Conservation (phyloP, 495 filamentous ascomycete genomes). For the Neohortaea acidophila region DNA sequence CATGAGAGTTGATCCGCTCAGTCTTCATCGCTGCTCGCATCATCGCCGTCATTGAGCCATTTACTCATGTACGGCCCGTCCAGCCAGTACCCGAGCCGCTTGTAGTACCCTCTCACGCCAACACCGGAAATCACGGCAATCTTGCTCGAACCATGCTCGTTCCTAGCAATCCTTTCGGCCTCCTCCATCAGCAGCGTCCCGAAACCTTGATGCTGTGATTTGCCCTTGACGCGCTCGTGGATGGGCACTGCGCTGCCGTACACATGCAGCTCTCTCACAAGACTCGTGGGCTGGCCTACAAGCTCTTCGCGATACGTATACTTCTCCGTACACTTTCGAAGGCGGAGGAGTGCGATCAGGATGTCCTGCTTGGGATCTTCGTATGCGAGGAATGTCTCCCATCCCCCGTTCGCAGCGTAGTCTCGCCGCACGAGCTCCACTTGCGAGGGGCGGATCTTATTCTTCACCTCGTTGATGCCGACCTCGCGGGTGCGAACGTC, state of each 20-base stretch:
- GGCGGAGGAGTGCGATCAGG: constrained; percentile 73
- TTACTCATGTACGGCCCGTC: constrained; percentile 90
- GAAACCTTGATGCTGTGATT: constrained; percentile 97
- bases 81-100: constrained; percentile 75
- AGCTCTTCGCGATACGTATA: constrained; percentile 88
- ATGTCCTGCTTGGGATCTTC: constrained; percentile 99
- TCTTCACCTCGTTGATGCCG: constrained; percentile 95
- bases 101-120: constrained; percentile 87
- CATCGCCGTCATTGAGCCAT: constrained; percentile 35
- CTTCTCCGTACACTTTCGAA: constrained; percentile 76
- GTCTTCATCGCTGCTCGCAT: constrained; percentile 31
- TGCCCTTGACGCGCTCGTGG: constrained; percentile 79
- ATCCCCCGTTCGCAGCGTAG: constrained; percentile 87
- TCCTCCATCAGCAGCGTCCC: constrained; percentile 96
- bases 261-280: constrained; percentile 89
- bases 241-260: constrained; percentile 92
- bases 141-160: constrained; percentile 86
- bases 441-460: constrained; percentile 92
- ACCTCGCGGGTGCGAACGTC: constrained; percentile 97
- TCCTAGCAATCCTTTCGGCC: constrained; percentile 81
- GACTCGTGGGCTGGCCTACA: constrained; percentile 67
- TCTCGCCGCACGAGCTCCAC: constrained; percentile 93
- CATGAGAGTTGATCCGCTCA: constrained; percentile 9
- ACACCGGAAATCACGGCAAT: constrained; percentile 93
- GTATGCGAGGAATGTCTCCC: constrained; percentile 96